These are phyloP conservation scores for Diplodia seriata DNA, from an alignment of 2,329 filamentous ascomycete species.

Conservation along the genomic window DNA sequence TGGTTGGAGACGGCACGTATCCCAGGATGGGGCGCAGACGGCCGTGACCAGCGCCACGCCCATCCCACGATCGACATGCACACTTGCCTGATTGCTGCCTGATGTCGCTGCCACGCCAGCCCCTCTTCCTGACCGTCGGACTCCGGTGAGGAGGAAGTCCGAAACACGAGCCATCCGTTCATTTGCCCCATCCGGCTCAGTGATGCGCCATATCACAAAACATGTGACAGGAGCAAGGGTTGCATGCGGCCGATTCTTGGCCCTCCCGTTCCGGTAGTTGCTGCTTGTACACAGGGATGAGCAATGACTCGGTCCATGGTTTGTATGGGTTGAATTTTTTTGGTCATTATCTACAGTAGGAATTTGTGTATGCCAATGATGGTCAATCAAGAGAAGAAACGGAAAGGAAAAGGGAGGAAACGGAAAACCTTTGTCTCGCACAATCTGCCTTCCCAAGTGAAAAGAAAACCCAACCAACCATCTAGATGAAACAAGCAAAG, in stretches of 20 bases:
- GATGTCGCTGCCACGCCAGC: neutral
- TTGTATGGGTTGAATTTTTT: neutral
- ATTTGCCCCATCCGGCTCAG: constrained; percentile 8
- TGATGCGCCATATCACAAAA: neutral
- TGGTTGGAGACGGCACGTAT: neutral
- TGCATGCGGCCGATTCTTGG: too few relatives aligned
- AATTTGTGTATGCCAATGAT: constrained; percentile 5
- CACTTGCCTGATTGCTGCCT: neutral
- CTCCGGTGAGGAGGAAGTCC: constrained; percentile 32
- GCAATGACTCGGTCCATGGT: neutral
- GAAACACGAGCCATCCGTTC: constrained; percentile 18
- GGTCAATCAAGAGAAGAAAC: neutral
- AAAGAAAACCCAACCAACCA: constrained; percentile 4
- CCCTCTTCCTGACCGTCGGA: constrained; percentile 10
- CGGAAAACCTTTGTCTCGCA: constrained; percentile 6
- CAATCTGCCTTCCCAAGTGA: constrained; percentile 25
- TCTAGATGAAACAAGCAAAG: constrained; percentile 13
- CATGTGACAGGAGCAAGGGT: constrained; percentile 7
- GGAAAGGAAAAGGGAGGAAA: neutral
- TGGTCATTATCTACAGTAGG: constrained; percentile 12
- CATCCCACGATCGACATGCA: neutral
- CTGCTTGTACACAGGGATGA: neutral
- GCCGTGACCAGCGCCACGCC: neutral
- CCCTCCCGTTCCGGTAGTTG: neutral
- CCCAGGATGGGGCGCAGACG: neutral